Evolutionary conservation across 1,284 basidiomycete species (phyloP).

Genomic region (Apiotrichum laibachii): DNA sequence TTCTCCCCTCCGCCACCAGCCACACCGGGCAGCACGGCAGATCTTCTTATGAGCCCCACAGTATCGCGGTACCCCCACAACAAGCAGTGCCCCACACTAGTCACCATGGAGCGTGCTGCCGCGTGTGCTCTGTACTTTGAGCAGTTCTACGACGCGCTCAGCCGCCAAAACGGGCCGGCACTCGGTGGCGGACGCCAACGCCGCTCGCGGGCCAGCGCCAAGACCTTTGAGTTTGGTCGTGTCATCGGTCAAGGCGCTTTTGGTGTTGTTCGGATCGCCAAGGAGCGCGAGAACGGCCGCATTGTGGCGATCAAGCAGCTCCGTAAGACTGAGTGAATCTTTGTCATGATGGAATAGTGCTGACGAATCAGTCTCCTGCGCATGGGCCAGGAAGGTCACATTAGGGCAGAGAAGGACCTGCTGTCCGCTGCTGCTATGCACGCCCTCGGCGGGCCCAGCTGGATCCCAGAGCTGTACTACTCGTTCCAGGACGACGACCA

Average conservation of each 20-base stretch:
- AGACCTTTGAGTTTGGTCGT: conserved; percentile 77
- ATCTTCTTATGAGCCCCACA: background rate
- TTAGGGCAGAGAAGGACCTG: conserved; percentile 50
- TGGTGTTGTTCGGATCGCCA: conserved; percentile 89
- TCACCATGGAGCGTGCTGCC: conserved; percentile 88
- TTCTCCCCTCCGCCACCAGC: background rate
- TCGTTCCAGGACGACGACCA: conserved; percentile 75
- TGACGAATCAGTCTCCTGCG: conserved; percentile 67
- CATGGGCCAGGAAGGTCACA: conserved; percentile 88
- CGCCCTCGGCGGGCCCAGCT: conserved; percentile 57
- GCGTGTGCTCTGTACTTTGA: conserved; percentile 93
- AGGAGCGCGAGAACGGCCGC: conserved; percentile 71
- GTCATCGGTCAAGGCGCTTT: conserved; percentile 97
- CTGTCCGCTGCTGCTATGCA: conserved; percentile 38
- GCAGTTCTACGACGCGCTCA: conserved; percentile 88
- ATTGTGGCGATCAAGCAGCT: conserved; percentile 97
- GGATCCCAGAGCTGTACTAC: conserved; percentile 92
- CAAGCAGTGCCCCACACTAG: conserved; percentile 62
- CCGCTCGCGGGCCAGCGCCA: background rate
- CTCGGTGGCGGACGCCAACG: conserved; percentile 7
- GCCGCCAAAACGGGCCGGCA: conserved; percentile 38
- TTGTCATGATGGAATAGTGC: background rate
- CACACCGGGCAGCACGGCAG: background rate
- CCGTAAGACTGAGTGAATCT: conserved; percentile 72
- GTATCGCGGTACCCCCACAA: background rate